A percentile compares a stretch with the other conserved stretches of the same genome.
Conservation (phyloP, 768 basidiomycete species). For the Naganishia onofrii region DNA sequence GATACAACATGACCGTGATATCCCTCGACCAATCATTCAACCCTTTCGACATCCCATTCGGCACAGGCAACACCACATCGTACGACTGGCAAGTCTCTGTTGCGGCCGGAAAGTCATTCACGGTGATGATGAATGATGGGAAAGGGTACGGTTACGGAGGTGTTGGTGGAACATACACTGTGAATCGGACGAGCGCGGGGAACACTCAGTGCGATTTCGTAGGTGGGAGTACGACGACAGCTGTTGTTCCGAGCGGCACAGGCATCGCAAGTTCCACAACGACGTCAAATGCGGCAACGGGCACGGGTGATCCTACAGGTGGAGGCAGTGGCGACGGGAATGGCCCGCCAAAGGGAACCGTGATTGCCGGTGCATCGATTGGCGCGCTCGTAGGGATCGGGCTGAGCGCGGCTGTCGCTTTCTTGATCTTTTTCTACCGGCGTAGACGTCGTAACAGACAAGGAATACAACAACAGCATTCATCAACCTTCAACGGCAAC, state of each 20-base stretch:
- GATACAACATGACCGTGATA: slow-evolving; percentile 33
- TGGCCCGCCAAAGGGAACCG: slow-evolving; percentile 16
- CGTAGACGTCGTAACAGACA: slow-evolving; percentile 13
- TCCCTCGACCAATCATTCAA: slow-evolving; percentile 29
- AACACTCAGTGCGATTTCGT: slow-evolving; percentile 9
- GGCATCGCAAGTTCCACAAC: neutral
- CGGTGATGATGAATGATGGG: slow-evolving; percentile 31
- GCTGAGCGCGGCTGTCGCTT: slow-evolving; percentile 24
- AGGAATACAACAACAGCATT: neutral
- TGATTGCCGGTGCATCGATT: slow-evolving; percentile 20
- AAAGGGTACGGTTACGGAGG: slow-evolving; percentile 30
- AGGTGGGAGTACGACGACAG: slow-evolving; percentile 6
- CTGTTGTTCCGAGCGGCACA: neutral
- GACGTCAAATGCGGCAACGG: neutral
- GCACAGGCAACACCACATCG: slow-evolving; percentile 6
- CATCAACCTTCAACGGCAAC: neutral
- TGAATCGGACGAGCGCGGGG: slow-evolving; percentile 17
- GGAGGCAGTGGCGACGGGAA: neutral
- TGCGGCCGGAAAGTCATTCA: slow-evolving; percentile 25
- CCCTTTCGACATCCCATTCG: slow-evolving; percentile 29
- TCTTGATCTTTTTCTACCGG: slow-evolving; percentile 17
- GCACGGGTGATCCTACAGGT: slow-evolving; percentile 8
- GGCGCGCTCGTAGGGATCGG: slow-evolving; percentile 27
- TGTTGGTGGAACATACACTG: slow-evolving; percentile 8
- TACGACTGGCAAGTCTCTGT: slow-evolving; percentile 28